Percentiles rank a stretch among this genome's conserved stretches.
These are phyloP conservation scores for Malassezia nana DNA, from an alignment of 1,284 basidiomycete genomes.

Conservation along the genomic window DNA sequence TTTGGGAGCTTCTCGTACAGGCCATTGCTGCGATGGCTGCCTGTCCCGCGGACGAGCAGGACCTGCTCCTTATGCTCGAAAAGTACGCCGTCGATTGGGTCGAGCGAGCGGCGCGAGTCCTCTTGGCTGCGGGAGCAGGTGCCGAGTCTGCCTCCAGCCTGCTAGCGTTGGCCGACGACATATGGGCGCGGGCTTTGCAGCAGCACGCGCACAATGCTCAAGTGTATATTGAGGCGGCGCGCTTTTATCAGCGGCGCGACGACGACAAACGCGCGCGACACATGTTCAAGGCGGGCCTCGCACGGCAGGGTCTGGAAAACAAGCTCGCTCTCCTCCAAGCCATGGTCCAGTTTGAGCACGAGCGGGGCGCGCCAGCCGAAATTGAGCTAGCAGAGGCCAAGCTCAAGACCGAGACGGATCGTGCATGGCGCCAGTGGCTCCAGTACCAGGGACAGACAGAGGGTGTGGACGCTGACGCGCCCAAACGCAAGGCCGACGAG, in stretches of 20 bases:
- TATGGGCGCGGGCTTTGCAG: conserved; percentile 31
- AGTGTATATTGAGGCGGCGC: conserved; percentile 27
- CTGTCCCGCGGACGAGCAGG: conserved; percentile 16
- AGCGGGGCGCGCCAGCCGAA: conserved; percentile 63
- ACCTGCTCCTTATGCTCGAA: conserved; percentile 21
- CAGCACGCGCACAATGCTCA: conserved; percentile 26
- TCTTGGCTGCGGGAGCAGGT: conserved; percentile 17
- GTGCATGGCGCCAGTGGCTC: conserved; percentile 51
- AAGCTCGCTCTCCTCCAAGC: conserved; percentile 70
- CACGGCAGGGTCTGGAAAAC: conserved; percentile 17
- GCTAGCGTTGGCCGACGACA: conserved; percentile 28
- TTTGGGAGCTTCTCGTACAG: conserved; percentile 32
- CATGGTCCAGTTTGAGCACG: conserved; percentile 73
- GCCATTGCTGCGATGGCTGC: conserved; percentile 20
- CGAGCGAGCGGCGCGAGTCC: conserved; percentile 22
- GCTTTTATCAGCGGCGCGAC: conserved; percentile 25
- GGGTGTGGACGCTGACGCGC: neutral
- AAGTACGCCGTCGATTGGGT: conserved; percentile 33
- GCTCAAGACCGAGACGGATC: conserved; percentile 51
- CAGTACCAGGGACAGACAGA: conserved; percentile 50
- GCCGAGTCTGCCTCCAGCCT: conserved; percentile 26
- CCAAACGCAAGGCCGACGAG: conserved; percentile 32
- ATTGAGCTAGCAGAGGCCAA: conserved; percentile 56
- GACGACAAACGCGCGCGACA: conserved; percentile 29
- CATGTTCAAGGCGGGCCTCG: conserved; percentile 25